Percentiles rank a stretch among this genome's conserved stretches.
Conservation (phyloP, 805 yeast species). For the Wickerhamiella slavikovae region DNA sequence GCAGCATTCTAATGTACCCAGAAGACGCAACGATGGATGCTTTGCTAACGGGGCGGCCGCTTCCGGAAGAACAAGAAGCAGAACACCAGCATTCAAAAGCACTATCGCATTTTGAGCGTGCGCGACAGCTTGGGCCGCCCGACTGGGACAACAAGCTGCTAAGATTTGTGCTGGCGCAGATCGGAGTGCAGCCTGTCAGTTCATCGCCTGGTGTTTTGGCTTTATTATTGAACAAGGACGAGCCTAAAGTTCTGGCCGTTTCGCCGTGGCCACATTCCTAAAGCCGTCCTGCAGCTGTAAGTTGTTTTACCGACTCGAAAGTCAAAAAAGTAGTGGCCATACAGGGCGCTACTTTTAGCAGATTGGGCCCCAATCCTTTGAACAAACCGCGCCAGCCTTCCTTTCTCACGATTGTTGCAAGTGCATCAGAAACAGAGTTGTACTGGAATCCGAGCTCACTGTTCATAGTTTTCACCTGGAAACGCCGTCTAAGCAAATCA, state of each 20-base stretch:
- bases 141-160: conserved; percentile 7
- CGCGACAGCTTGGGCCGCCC: conserved; percentile 5
- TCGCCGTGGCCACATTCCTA: background rate
- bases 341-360: conserved; percentile 79
- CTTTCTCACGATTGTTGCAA: conserved; percentile 38
- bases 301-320: conserved; percentile 48
- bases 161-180: conserved; percentile 1
- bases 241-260: background rate
- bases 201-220: background rate
- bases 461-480: conserved; percentile 70
- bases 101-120: conserved; percentile 2
- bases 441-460: conserved; percentile 63
- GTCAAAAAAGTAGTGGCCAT: conserved; percentile 94
- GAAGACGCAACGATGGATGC: conserved; percentile 20
- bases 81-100: background rate
- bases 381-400: conserved; percentile 73
- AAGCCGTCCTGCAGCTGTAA: background rate
- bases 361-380: conserved; percentile 42
- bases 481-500: conserved; percentile 70
- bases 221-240: background rate
- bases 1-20: no score
- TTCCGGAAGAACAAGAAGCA: background rate
- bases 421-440: conserved; percentile 29
- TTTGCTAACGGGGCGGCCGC: conserved; percentile 9
- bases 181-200: background rate